phyloP scores from a whole-genome alignment of 2,329 filamentous ascomycete genomes.

The Xylariaceae sp. region DNA sequence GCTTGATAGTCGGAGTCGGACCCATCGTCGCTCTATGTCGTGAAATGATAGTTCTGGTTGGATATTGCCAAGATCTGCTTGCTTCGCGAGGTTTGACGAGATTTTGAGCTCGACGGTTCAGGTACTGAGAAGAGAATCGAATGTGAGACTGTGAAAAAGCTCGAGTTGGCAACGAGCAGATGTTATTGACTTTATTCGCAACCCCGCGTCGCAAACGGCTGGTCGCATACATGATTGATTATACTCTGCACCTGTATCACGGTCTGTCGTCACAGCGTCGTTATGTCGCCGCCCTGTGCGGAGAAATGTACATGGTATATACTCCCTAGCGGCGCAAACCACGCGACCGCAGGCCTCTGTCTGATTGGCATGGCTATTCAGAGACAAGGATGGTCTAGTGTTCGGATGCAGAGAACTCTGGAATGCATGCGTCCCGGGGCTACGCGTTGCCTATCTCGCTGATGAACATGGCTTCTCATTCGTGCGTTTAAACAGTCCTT shows the following conservation, averaged over 20 bases:
- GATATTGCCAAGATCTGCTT: neutral
- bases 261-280: neutral
- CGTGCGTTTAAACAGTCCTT: constrained; percentile 13
- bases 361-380: constrained; percentile 18
- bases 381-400: neutral
- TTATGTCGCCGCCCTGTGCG: constrained; percentile 6
- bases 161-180: too few species aligned
- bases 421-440: neutral
- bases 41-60: neutral
- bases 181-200: too few species aligned
- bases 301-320: constrained; percentile 3
- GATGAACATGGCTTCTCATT: constrained; percentile 5
- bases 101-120: too few species aligned
- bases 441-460: constrained; percentile 12
- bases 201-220: too few species aligned
- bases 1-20: constrained; percentile 54
- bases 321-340: constrained; percentile 1
- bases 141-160: too few species aligned
- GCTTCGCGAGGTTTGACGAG: neutral
- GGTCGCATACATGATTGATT: constrained; percentile 14
- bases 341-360: constrained; percentile 4
- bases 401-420: constrained; percentile 1
- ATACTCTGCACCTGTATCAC: constrained; percentile 9
- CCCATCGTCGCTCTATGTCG: constrained; percentile 15
- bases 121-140: too few species aligned